Percentiles rank a stretch among this genome's conserved stretches.
phyloP scores from a whole-genome alignment of 202 grass and related monocot genomes.

The Schoenoplectus triqueter region DNA sequence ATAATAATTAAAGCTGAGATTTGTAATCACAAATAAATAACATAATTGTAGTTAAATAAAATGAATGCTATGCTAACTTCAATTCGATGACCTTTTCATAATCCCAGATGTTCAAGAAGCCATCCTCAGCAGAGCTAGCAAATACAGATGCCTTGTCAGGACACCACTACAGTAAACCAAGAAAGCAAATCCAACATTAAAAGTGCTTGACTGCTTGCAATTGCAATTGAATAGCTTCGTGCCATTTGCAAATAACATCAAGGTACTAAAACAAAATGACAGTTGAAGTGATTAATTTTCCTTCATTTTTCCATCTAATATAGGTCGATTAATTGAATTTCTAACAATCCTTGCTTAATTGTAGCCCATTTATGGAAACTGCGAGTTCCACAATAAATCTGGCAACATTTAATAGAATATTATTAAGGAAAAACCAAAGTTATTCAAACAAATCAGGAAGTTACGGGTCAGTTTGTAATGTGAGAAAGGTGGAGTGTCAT shows the following conservation, averaged over 20 bases:
- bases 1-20: neutral
- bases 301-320: constrained; percentile 9
- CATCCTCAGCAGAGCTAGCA: constrained; percentile 83
- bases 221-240: neutral
- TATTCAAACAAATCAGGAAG: neutral
- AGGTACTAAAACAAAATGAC: neutral
- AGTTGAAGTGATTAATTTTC: neutral
- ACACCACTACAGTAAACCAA: constrained; percentile 69
- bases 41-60: neutral
- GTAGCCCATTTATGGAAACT: neutral
- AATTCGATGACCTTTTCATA: constrained; percentile 66
- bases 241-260: neutral
- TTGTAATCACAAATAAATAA: neutral
- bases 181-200: neutral
- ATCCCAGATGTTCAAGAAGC: constrained; percentile 85
- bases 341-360: neutral
- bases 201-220: neutral
- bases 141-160: constrained; percentile 94
- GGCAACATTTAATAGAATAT: neutral
- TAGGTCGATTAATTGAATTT: neutral
- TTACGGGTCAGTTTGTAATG: neutral
- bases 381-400: neutral
- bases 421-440: neutral
- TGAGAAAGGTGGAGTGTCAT: neutral
- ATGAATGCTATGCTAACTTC: neutral